Percentiles rank a stretch among this genome's conserved stretches.
Conservation (phyloP, 129 eudicot genomes). For the Tagetes erecta region DNA sequence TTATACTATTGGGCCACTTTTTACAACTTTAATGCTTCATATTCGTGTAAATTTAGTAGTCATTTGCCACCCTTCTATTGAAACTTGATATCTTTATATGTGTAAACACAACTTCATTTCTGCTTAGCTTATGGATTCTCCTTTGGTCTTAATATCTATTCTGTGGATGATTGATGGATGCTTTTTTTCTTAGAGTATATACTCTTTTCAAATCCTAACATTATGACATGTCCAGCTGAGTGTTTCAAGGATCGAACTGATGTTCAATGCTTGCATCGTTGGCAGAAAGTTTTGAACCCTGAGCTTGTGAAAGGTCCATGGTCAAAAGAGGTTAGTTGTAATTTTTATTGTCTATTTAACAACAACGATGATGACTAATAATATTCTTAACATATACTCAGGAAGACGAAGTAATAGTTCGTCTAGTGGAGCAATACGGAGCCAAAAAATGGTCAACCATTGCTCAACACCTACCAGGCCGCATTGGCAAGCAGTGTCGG, state of each 20-base stretch:
- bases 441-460: conserved; percentile 98
- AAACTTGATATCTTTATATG: background rate
- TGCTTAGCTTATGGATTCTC: background rate
- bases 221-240: conserved; percentile 62
- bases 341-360: background rate
- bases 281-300: conserved; percentile 98
- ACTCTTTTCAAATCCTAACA: conserved; percentile 19
- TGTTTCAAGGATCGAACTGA: conserved; percentile 96
- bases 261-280: conserved; percentile 97
- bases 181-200: conserved; percentile 4
- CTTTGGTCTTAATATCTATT: background rate
- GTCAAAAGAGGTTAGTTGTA: conserved; percentile 81
- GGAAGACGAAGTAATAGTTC: conserved; percentile 94
- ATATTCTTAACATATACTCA: conserved; percentile 27
- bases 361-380: background rate
- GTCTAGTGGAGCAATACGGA: conserved; percentile 75
- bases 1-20: too few species aligned
- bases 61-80: background rate
- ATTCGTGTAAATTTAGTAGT: background rate
- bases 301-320: conserved; percentile 99
- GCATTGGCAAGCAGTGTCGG: conserved; percentile 96
- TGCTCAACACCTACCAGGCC: conserved; percentile 92
- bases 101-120: background rate
- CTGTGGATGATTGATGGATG: background rate
- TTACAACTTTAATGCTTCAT: background rate